Evolutionary conservation across 106 monocot species (phyloP).

Genomic region (Platanthera zijinensis): DNA sequence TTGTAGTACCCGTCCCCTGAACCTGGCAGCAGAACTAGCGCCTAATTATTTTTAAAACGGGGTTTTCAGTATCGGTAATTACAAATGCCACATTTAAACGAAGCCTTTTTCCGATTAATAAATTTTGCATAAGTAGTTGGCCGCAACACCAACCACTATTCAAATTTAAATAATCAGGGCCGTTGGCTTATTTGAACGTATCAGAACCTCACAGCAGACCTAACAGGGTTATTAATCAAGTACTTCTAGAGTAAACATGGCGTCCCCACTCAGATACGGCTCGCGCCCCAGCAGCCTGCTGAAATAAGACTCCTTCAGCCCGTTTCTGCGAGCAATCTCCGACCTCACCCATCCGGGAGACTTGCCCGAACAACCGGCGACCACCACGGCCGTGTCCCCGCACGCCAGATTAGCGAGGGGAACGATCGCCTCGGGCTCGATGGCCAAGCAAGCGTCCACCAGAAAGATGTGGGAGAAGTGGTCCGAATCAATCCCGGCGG

Average conservation of each 20-base stretch:
- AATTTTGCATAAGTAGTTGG: too few species aligned
- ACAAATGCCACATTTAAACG: too few species aligned
- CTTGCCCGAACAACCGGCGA: not conserved
- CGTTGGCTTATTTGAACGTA: too few species aligned
- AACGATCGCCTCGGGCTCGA: conserved; percentile 8
- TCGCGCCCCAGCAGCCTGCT: not conserved
- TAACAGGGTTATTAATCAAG: too few species aligned
- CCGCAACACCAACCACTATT: too few species aligned
- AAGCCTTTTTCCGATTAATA: too few species aligned
- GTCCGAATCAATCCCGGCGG: conserved; percentile 18
- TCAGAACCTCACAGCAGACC: too few species aligned
- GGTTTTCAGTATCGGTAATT: too few species aligned
- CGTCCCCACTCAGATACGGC: not conserved
- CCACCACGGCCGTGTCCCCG: not conserved
- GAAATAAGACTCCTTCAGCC: conserved; percentile 12
- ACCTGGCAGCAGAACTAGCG: too few species aligned
- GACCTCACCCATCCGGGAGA: not conserved
- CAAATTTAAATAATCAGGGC: too few species aligned
- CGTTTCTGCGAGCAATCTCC: conserved; percentile 8
- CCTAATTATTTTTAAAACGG: too few species aligned
- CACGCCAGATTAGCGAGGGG: conserved; percentile 6
- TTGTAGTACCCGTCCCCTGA: too few species aligned
- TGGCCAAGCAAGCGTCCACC: conserved; percentile 7
- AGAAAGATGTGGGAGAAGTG: conserved; percentile 25
- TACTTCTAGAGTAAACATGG: not conserved